Base-by-base conservation (phyloP, 306 rosid genomes). In the Alnus rubra region DNA sequence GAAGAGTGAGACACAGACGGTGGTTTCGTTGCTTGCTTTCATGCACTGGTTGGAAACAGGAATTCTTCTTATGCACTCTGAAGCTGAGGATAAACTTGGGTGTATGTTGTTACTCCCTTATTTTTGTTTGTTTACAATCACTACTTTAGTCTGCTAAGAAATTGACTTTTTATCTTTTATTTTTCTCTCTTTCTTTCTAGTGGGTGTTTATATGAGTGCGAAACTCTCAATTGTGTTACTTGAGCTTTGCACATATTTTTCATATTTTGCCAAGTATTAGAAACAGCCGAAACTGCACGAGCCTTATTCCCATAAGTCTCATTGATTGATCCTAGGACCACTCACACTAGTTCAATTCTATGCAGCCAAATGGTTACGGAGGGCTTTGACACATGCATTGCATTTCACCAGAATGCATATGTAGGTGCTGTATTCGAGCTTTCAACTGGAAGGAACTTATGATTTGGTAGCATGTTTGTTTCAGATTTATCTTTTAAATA, bases 31-130 rank as follows among this genome's bases (percentile, higher is more conserved):
- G 88, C 90, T 95, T 76, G 87, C 94, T 77, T 93, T 95, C 73
- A 85, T 89, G 91, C 89, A 95, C 71, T 95, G 99, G 99, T 88
- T 93, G 74, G 99, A 95, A 83, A 91, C 98, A 1, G 97, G 91
- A 83, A 84, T 69, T 58, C 94, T 95, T 78, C 94, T 95, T 3
- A 75, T 90, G 86, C 98, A 93, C 81, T 71, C 83, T 65, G 96
- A 91, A 75, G 92, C 90, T 3, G 91, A 88, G 86, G 96, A 91
- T 56, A 91, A 85, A 71, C 96, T 95, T 9, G 98, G 97, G 53
- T 78, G 99, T 95, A 91, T 58, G 96, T 79, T 78, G 76, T 52
- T 77, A 44, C 3, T 74, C 44, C 39, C 69, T 49, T 55, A 6
- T 23, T 35, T 42, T 42, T 19, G 31, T 23, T 30, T 51, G 0